Evolutionary conservation across 768 basidiomycete species (phyloP).

Genomic region (Mycena vitilis): DNA sequence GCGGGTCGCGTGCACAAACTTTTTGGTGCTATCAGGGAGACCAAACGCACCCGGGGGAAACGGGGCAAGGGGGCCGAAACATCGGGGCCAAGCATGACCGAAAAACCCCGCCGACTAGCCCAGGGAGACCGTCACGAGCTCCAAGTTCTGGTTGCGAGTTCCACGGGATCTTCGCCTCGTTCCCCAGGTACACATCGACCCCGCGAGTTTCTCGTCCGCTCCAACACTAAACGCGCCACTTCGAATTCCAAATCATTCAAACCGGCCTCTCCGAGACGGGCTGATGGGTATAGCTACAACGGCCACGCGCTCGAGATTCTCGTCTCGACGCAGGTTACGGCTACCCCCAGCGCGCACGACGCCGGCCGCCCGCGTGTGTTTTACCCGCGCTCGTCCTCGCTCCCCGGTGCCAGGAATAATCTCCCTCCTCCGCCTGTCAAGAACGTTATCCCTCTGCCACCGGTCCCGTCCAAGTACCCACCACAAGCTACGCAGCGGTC

Average conservation of each 20-base stretch:
- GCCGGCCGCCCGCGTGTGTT: conserved; percentile 28
- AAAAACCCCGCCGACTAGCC: not conserved
- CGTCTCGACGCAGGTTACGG: conserved; percentile 31
- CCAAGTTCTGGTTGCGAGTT: not conserved
- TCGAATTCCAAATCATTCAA: not conserved
- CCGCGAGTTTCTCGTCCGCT: conserved; percentile 14
- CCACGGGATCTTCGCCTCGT: not conserved
- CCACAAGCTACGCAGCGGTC: not conserved
- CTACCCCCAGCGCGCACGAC: conserved; percentile 26
- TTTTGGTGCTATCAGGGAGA: not conserved
- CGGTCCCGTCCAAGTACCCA: too few species aligned
- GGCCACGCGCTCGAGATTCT: conserved; percentile 21
- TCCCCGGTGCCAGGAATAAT: conserved; percentile 2
- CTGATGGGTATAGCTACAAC: conserved; percentile 1
- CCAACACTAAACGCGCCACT: conserved; percentile 4
- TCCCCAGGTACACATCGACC: conserved; percentile 7
- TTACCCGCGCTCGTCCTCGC: conserved; percentile 34
- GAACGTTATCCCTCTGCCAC: too few species aligned
- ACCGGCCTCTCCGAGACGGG: not conserved
- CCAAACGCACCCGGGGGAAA: conserved; percentile 7
- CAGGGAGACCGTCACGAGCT: not conserved
- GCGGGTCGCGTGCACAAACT: not conserved
- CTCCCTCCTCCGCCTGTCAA: conserved; percentile 3
- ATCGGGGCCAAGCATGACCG: not conserved
- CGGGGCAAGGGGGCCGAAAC: not conserved